Conservation (phyloP, 805 yeast species). For the Candida maesae region DNA sequence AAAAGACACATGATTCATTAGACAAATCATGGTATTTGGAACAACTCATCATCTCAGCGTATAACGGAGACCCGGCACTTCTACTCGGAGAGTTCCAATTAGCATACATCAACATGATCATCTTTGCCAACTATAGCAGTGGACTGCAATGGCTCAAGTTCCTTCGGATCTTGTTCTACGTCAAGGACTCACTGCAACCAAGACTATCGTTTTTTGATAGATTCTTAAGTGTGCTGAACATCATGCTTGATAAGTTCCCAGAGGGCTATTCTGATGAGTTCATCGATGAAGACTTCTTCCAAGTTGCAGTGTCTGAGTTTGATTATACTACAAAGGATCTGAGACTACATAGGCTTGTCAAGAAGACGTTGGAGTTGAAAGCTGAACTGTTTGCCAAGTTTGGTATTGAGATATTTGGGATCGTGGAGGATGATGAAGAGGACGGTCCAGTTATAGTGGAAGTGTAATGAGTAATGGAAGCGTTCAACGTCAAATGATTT, state of each 20-base stretch:
- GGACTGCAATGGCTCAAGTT: slow-evolving; percentile 61
- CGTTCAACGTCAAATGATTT: too few species aligned
- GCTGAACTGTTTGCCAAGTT: slow-evolving; percentile 13
- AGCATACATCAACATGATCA: slow-evolving; percentile 42
- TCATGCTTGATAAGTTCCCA: slow-evolving; percentile 41
- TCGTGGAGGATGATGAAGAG: slow-evolving; percentile 25
- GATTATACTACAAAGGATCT: slow-evolving; percentile 26
- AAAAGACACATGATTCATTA: slow-evolving; percentile 46
- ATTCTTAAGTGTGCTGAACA: slow-evolving; percentile 31
- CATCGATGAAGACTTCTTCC: slow-evolving; percentile 20
- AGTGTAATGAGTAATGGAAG: too few species aligned
- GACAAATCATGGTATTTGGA: slow-evolving; percentile 62
- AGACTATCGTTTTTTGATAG: slow-evolving; percentile 27
- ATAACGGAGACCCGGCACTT: slow-evolving; percentile 27
- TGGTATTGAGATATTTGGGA: slow-evolving; percentile 16
- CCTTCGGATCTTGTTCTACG: slow-evolving; percentile 39
- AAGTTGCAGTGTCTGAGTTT: slow-evolving; percentile 19
- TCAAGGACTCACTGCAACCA: slow-evolving; percentile 27
- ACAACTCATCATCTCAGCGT: slow-evolving; percentile 27
- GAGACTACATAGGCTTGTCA: slow-evolving; percentile 18
- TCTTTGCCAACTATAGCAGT: slow-evolving; percentile 62
- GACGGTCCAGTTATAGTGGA: slow-evolving; percentile 26
- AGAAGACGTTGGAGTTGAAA: slow-evolving; percentile 13
- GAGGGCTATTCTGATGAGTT: slow-evolving; percentile 40
- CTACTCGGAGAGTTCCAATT: slow-evolving; percentile 54